Conservation (phyloP, 2,329 filamentous ascomycete species). For the Fusarium incarnatum region DNA sequence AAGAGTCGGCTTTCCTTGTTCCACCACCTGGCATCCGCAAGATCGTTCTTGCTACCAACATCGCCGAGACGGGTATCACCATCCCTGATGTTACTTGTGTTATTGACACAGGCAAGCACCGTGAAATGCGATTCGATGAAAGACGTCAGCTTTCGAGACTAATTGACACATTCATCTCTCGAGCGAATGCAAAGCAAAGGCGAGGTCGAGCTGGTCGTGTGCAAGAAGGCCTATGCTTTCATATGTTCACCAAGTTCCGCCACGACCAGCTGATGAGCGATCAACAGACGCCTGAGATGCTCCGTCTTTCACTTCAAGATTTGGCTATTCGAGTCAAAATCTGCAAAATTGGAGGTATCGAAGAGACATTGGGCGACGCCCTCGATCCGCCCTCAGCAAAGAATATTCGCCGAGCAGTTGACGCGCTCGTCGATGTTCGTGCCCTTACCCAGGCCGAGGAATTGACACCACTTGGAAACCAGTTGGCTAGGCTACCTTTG, state of each 20-base stretch:
- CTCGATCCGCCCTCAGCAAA: slow-evolving; percentile 90
- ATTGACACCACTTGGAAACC: slow-evolving; percentile 85
- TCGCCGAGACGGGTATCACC: slow-evolving; percentile 97
- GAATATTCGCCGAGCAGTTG: slow-evolving; percentile 92
- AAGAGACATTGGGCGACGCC: slow-evolving; percentile 87
- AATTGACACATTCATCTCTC: slow-evolving; percentile 94
- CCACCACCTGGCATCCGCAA: slow-evolving; percentile 87
- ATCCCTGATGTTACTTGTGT: slow-evolving; percentile 98
- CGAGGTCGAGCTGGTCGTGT: slow-evolving; percentile 95
- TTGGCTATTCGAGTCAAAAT: slow-evolving; percentile 97
- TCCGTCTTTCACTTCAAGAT: slow-evolving; percentile 92
- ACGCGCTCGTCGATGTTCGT: slow-evolving; percentile 92
- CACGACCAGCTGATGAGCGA: slow-evolving; percentile 88
- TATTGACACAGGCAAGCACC: slow-evolving; percentile 95
- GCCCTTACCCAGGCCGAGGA: slow-evolving; percentile 85
- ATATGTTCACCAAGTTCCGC: slow-evolving; percentile 90
- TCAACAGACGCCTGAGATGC: slow-evolving; percentile 96
- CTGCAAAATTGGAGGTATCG: slow-evolving; percentile 93
- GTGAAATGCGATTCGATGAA: slow-evolving; percentile 97
- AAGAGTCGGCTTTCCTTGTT: slow-evolving; percentile 90
- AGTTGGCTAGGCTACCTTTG: slow-evolving; percentile 87
- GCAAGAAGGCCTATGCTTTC: slow-evolving; percentile 93
- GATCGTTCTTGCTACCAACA: slow-evolving; percentile 96
- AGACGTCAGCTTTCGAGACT: slow-evolving; percentile 88
- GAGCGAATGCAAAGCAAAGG: slow-evolving; percentile 94